These are phyloP conservation scores for Monoraphidium neglectum DNA, from an alignment of 139 green algal genomes.

Conservation along the genomic window DNA sequence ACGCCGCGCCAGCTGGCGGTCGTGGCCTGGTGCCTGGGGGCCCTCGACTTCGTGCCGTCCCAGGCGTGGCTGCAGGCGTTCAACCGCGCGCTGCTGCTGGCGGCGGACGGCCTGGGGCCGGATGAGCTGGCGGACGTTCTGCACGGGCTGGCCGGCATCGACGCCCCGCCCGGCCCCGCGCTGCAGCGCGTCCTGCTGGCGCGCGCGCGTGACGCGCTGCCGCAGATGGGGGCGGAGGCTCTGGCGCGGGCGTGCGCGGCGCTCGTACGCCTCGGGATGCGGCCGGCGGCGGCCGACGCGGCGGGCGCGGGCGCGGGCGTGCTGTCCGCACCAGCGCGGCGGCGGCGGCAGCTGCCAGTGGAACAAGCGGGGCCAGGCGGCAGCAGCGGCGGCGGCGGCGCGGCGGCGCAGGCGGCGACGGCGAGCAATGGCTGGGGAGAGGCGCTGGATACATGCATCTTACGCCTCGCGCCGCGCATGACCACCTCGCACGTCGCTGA, in stretches of 20 bases:
- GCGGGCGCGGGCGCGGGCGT: neutral
- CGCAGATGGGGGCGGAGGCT: constrained; percentile 1
- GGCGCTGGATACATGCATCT: neutral
- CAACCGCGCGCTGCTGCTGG: neutral
- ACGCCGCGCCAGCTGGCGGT: constrained; percentile 1
- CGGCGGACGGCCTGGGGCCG: neutral
- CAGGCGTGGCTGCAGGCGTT: constrained; percentile 3
- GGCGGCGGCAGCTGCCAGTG: neutral
- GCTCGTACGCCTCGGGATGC: neutral
- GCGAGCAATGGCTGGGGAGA: too few species aligned
- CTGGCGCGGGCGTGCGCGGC: constrained; percentile 11
- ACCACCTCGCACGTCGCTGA: constrained; percentile 14
- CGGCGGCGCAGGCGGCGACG: too few species aligned
- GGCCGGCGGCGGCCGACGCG: neutral
- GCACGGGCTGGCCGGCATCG: neutral
- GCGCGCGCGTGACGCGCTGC: neutral
- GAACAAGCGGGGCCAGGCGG: neutral
- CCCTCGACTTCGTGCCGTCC: neutral
- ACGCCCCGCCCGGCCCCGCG: neutral
- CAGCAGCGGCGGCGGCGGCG: too few species aligned
- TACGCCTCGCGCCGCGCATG: neutral
- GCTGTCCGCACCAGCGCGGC: neutral
- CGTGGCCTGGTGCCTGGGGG: constrained; percentile 15
- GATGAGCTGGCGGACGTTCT: constrained; percentile 13
- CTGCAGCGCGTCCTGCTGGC: constrained; percentile 14